Percentiles rank a stretch among this genome's conserved stretches.
Evolutionary conservation across 352 stramenopile species (phyloP).

Genomic region (Halophytophthora batemanensis): DNA sequence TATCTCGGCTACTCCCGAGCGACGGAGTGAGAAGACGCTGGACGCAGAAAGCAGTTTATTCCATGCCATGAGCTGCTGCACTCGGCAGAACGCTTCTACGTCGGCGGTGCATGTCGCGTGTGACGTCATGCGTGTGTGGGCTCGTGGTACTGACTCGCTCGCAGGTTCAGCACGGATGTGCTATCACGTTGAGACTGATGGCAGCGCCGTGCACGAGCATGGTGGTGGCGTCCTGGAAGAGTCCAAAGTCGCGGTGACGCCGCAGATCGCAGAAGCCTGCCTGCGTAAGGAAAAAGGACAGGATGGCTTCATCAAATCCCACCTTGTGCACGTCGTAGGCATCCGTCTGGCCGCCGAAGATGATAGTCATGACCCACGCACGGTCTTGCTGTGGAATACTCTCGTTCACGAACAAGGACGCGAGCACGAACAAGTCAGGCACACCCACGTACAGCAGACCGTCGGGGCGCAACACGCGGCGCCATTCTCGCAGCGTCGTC

Average conservation of each 20-base stretch:
- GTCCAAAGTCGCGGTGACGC: slow-evolving; percentile 39
- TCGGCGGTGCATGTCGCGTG: too few relatives aligned
- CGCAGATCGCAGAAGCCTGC: slow-evolving; percentile 60
- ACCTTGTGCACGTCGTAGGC: slow-evolving; percentile 76
- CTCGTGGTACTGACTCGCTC: slow-evolving; percentile 6
- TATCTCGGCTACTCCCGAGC: too few relatives aligned
- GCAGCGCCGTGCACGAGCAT: slow-evolving; percentile 33
- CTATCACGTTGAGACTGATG: slow-evolving; percentile 70
- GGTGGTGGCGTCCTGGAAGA: slow-evolving; percentile 58
- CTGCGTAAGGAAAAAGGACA: slow-evolving; percentile 35
- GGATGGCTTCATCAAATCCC: slow-evolving; percentile 60
- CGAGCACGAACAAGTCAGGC: slow-evolving; percentile 56
- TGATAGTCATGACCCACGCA: slow-evolving; percentile 66
- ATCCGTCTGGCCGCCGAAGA: slow-evolving; percentile 71
- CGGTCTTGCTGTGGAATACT: slow-evolving; percentile 49
- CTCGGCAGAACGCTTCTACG: too few relatives aligned
- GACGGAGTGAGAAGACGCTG: too few relatives aligned
- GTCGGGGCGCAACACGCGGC: slow-evolving; percentile 54
- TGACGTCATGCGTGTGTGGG: neutral
- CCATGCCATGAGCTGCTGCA: too few relatives aligned
- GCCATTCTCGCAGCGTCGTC: slow-evolving; percentile 65
- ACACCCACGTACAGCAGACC: slow-evolving; percentile 62
- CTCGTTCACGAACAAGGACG: slow-evolving; percentile 57
- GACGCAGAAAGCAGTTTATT: too few relatives aligned
- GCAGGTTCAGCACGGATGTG: slow-evolving; percentile 28